Evolutionary conservation across 768 basidiomycete species (phyloP).

Genomic region (Lactifluus rugatus): DNA sequence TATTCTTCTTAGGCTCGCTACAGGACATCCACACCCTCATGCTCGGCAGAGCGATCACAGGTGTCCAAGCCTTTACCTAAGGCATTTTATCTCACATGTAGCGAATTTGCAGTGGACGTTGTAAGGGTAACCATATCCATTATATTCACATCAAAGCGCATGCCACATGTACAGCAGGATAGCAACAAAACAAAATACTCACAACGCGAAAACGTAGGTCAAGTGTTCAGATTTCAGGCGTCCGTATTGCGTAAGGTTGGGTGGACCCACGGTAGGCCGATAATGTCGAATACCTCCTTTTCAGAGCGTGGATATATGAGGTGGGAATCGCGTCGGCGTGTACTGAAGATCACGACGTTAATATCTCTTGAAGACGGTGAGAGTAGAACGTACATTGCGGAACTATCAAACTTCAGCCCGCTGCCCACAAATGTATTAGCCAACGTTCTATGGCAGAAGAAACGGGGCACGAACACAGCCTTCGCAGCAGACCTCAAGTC

Average conservation of each 20-base stretch:
- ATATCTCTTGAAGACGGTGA: neutral
- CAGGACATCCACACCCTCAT: conserved; percentile 89
- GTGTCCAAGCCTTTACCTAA: conserved; percentile 67
- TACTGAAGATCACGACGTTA: conserved; percentile 30
- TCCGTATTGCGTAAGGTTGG: conserved; percentile 68
- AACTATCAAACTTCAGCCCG: conserved; percentile 78
- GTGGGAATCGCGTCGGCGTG: conserved; percentile 54
- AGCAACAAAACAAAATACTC: neutral
- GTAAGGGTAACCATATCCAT: neutral
- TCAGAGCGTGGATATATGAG: conserved; percentile 53
- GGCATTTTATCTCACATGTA: too few relatives aligned
- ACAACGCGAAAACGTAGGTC: neutral
- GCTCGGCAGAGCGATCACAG: conserved; percentile 88
- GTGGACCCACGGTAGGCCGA: conserved; percentile 62
- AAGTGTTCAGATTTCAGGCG: conserved; percentile 34
- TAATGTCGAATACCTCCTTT: conserved; percentile 58
- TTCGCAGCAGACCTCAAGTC: conserved; percentile 75
- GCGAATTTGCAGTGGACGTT: neutral
- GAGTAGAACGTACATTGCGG: neutral
- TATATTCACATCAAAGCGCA: neutral
- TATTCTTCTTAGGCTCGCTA: conserved; percentile 14
- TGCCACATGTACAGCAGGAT: conserved; percentile 1
- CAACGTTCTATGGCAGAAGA: neutral
- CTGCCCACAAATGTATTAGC: conserved; percentile 27
- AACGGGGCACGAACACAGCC: conserved; percentile 32